Evolutionary conservation across 371 early-diverging fungal genomes (phyloP).

Genomic region (Apophysomyces variabilis): DNA sequence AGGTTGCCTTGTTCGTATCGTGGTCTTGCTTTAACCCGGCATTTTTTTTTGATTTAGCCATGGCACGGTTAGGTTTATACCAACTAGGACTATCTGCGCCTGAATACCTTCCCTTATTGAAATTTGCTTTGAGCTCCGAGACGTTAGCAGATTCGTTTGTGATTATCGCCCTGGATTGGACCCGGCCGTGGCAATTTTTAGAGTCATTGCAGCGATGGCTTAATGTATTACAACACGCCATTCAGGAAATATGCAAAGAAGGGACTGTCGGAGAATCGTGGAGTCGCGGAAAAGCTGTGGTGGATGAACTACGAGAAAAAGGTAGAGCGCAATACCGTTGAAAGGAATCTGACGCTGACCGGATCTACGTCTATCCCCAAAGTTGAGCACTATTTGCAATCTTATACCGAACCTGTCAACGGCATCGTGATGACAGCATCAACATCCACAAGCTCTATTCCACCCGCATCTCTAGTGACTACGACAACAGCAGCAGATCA

Average conservation of each 20-base stretch:
- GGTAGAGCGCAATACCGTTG: constrained; percentile 39
- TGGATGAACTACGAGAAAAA: constrained; percentile 70
- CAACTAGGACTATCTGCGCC: constrained; percentile 73
- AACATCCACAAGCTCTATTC: constrained; percentile 42
- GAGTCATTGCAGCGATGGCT: constrained; percentile 79
- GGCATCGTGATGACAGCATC: constrained; percentile 41
- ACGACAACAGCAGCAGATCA: constrained; percentile 27
- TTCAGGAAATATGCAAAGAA: constrained; percentile 57
- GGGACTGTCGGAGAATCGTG: constrained; percentile 39
- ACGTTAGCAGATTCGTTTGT: constrained; percentile 65
- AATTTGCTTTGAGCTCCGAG: constrained; percentile 68
- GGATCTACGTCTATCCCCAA: not conserved
- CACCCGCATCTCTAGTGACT: constrained; percentile 21
- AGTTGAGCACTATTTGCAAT: constrained; percentile 61
- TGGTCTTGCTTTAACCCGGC: constrained; percentile 5
- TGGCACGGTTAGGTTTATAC: constrained; percentile 80
- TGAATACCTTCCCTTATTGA: constrained; percentile 69
- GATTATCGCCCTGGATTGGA: constrained; percentile 87
- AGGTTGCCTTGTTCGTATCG: constrained; percentile 34
- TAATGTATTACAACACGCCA: constrained; percentile 58
- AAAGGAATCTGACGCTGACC: not conserved
- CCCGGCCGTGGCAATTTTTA: constrained; percentile 84
- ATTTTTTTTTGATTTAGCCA: constrained; percentile 48
- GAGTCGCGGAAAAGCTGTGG: constrained; percentile 62
- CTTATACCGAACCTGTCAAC: constrained; percentile 49